Evolutionary conservation across 768 basidiomycete species (phyloP), one percentile per base, ranked within the genome.

Genomic region (Macrocybe gigantea): DNA sequence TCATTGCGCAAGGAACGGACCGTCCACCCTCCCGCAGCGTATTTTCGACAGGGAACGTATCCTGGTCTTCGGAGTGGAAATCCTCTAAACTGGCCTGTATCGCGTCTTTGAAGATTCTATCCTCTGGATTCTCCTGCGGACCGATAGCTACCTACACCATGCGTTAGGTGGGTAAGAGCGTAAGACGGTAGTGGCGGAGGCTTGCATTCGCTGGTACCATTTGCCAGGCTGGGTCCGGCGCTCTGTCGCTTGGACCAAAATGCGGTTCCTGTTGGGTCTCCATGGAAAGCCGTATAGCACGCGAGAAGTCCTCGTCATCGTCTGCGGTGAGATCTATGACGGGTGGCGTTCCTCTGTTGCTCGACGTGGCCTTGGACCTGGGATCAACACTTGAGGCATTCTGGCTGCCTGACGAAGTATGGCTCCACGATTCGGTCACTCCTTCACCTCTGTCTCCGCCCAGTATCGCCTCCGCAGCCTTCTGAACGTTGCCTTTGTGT

Each of bases 31-130:
- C 73, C 22, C 85, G 69, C 2, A 81, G 55, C 31, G 70, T 67
- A 31, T 80, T 67, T 47, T 82, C 75, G 3, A 78, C 55, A 0
- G 80, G 75, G 33, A 75, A 65, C 15, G 73, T 69, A 43, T 81
- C 79, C 33, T 70, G 69, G 3, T 82, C 81, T 22, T 73, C 66
- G 15, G 65, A 33, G 11, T 33, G 42, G 14, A 79, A 73, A 13
- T 78, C 76, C 43, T 79, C 71, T 48, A 88, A 65, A 60, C 85
- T 87, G 5, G 80, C 85, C 62, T 83, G 77, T 38, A 89, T 86
- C 1, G 85, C 87, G 29, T 81, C 79, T 54, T 77, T 80, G 63
- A 88, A 65, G 33, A 71, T 72, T 41, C 81, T 77, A 38, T 85
- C 75, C n/a, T 85, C 82, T 15, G 72, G 72, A 2, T 71, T 71